Base-by-base conservation (phyloP, 352 stramenopile species). In the Pythium aphanidermatum region DNA sequence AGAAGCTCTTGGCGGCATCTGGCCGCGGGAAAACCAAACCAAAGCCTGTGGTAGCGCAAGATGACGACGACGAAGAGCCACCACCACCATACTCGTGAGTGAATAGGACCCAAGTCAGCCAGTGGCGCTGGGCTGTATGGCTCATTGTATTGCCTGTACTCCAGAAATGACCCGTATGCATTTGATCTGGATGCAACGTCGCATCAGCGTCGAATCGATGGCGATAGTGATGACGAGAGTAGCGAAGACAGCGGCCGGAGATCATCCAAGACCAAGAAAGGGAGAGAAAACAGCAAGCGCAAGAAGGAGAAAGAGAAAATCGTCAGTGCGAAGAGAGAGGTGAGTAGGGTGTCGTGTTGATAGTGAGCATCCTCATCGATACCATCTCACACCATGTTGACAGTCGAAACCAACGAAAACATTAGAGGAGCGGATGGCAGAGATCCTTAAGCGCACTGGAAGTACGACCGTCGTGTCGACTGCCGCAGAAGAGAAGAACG, bases 401-500 rank as follows among this genome's bases (percentile, higher is more conserved):
- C 20, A 76, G 60, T 16, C 51, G 8, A 71, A 71, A 20, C 21
- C 50, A 1, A 26, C 47, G 14, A 44, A 78, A 1, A 81, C 70
- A 0, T 58, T 93, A 34, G 70, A 93, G 63, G 78, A 91, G 38
- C 75, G 81, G 7, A 64, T 91, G 10, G 72, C 76, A 0, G 56
- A 86, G 35, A 91, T 93, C 34, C 53, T 93, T 17, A 79, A 88
- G 44, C 74, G 81, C 7, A 88, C 78, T 10, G 81, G 81, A 1
- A 91, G 74, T 37, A 66, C 74, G 5, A 57, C 72, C 5, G 51
- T 64, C 21, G 43, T 66, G 4, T 21, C 40, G 13, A 35, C 47
- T n/a, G 14, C 16, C 12, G 11, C 55, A 4, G 49, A 46, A 19
- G 28, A 52, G 21, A 28, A 46, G 33, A 34, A 36, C 33, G 23